A percentile compares a stretch with the other conserved stretches of the same genome.
phyloP scores from a whole-genome alignment of 352 stramenopile species.

The Globisporangium parvum region DNA sequence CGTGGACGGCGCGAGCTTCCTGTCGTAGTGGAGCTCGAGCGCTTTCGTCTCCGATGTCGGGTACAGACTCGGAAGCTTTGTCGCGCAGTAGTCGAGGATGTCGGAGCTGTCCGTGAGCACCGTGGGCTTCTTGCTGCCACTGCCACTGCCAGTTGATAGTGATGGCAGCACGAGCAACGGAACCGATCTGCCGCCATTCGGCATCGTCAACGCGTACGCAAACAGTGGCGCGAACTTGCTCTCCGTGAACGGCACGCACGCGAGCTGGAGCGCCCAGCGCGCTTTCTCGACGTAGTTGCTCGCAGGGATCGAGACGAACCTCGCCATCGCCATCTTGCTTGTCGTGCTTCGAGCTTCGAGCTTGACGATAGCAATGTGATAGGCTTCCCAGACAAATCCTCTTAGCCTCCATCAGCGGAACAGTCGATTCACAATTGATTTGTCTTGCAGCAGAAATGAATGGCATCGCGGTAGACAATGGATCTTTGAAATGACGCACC shows the following conservation, averaged over 20 bases:
- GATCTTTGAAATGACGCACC: no score
- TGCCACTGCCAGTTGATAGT: neutral
- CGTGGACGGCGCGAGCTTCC: slow-evolving; percentile 27
- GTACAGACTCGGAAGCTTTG: slow-evolving; percentile 27
- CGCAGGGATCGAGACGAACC: slow-evolving; percentile 43
- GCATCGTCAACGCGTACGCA: slow-evolving; percentile 31
- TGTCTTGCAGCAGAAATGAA: no score
- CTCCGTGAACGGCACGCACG: slow-evolving; percentile 36
- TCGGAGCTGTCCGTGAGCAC: slow-evolving; percentile 33
- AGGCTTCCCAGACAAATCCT: no score
- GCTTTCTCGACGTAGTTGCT: slow-evolving; percentile 65
- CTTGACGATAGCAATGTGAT: neutral
- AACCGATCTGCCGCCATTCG: slow-evolving; percentile 36
- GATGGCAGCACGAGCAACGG: slow-evolving; percentile 29
- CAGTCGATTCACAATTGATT: no score
- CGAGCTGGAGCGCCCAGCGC: slow-evolving; percentile 41
- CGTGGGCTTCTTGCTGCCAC: neutral
- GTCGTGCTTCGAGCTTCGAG: neutral
- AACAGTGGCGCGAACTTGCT: slow-evolving; percentile 41
- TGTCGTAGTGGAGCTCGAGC: slow-evolving; percentile 39
- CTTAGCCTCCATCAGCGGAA: no score
- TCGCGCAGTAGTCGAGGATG: slow-evolving; percentile 39
- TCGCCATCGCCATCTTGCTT: slow-evolving; percentile 3
- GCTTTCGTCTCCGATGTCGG: slow-evolving; percentile 24
- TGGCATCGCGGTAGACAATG: no score